Evolutionary conservation across 2,329 filamentous ascomycete genomes (phyloP), one percentile per base, ranked within the genome.

Genomic region (Mariannaea sp.): DNA sequence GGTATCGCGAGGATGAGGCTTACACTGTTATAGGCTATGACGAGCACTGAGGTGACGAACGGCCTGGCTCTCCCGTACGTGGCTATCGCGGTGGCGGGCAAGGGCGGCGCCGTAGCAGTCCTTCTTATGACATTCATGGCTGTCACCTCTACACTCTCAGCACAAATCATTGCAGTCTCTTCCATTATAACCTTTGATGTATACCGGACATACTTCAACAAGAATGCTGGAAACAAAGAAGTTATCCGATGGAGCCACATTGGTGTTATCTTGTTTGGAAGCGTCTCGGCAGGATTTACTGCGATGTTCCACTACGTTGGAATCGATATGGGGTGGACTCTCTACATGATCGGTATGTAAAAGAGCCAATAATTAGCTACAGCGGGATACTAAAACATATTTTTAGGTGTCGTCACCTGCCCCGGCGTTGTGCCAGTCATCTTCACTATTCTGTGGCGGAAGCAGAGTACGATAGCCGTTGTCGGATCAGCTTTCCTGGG

Each of bases 111-210:
- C 1, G 84, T 86, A 1, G 89, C 85, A 0, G 91, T 90, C 0
- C 79, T 95, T 1, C 74, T 96, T 7, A 85, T 96, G 59, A 81
- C 95, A 42, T 95, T 96, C 76, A 92, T 96, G 86, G 92, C 92
- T 17, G 91, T 96, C 17, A 96, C 92, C 0, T 90, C 85, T 2
- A 89, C 91, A 0, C 89, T 88, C 58, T 92, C 88, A 1, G 87
- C 90, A 0, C 89, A 96, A 69, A 76, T 96, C 5, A 93, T 96
- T 53, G 90, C 92, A 2, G 90, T 95, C 1, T 93, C 89, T 1
- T 92, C 88, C 5, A 94, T 96, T 71, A 68, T 87, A 72, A 94
- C 91, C 0, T 96, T 94, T 69, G 91, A 96, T 66, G 80, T 94
- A 60, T 96, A 94, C 73, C 86, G 91, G 58, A 90, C 89, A 1